Percentiles rank a stretch among this genome's conserved stretches.
phyloP scores from a whole-genome alignment of 306 rosid species.

The Ochetophila trinervis region DNA sequence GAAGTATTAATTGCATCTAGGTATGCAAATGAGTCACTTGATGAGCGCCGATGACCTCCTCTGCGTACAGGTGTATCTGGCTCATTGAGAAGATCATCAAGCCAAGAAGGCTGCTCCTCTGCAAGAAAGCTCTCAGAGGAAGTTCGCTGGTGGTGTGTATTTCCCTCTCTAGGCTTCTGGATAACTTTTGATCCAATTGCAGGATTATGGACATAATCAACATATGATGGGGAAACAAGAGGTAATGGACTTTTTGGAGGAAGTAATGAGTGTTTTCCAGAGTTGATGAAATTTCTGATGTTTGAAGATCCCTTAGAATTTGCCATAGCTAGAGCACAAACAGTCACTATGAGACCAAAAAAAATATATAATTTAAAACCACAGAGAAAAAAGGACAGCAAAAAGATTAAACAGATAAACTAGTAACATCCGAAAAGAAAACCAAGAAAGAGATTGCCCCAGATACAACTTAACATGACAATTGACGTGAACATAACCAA shows the following conservation, averaged over 20 bases:
- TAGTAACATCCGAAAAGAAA: background rate
- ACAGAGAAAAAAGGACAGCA: background rate
- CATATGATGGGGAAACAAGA: constrained; percentile 68
- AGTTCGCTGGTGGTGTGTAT: constrained; percentile 75
- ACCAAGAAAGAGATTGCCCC: constrained; percentile 1
- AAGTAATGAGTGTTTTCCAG: constrained; percentile 85
- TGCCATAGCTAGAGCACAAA: constrained; percentile 54
- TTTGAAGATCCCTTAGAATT: constrained; percentile 83
- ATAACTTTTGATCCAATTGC: constrained; percentile 52
- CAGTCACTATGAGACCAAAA: constrained; percentile 41
- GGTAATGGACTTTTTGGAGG: constrained; percentile 99
- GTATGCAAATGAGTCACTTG: constrained; percentile 97
- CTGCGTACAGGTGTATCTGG: constrained; percentile 93
- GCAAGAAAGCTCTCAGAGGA: constrained; percentile 83
- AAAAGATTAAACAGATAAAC: background rate
- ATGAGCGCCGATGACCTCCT: constrained; percentile 96
- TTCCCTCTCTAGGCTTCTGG: constrained; percentile 80
- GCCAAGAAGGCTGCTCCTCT: constrained; percentile 99
- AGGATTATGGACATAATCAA: constrained; percentile 64
- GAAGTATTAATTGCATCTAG: constrained; percentile 51
- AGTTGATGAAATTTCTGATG: constrained; percentile 64
- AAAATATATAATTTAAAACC: constrained; percentile 7
- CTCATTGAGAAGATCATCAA: constrained; percentile 97
- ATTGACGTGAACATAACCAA: background rate
- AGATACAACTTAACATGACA: constrained; percentile 5